Conservation (phyloP, 768 basidiomycete genomes). For the Sporobolomyces roseus region DNA sequence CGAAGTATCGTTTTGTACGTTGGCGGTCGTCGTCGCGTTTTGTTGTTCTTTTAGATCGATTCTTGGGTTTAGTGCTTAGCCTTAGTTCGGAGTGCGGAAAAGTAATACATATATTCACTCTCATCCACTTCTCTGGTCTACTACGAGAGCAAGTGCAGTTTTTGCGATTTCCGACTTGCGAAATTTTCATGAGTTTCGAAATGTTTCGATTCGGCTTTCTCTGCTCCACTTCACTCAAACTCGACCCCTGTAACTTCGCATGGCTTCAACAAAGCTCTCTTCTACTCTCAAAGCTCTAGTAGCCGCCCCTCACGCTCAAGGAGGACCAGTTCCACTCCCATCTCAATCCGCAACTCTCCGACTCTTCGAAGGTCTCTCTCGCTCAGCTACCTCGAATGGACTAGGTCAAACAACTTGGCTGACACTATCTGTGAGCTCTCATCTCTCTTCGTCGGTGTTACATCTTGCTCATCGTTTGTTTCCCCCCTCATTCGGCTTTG, state of each 20-base stretch:
- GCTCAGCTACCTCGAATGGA: conserved; percentile 35
- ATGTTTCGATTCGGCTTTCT: background rate
- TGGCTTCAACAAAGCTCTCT: conserved; percentile 42
- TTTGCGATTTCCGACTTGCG: no score
- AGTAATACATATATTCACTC: no score
- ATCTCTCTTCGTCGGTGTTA: no score
- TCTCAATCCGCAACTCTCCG: conserved; percentile 17
- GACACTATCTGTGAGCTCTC: conserved; percentile 43
- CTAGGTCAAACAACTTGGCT: conserved; percentile 44
- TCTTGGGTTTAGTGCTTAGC: no score
- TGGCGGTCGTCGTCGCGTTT: no score
- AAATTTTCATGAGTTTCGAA: no score
- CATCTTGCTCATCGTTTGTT: no score
- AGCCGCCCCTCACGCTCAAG: conserved; percentile 39
- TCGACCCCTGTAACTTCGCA: background rate
- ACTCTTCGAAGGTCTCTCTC: conserved; percentile 45
- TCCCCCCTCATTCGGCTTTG: background rate
- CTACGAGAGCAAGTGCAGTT: no score
- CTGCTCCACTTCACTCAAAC: background rate
- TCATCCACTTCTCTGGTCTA: no score
- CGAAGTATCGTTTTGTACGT: no score
- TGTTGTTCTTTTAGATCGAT: no score
- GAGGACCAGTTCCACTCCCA: conserved; percentile 45
- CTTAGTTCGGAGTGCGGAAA: no score
- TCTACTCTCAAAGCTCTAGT: conserved; percentile 49